A percentile compares a stretch with the other conserved stretches of the same genome.
phyloP scores from a whole-genome alignment of 805 yeast genomes.

The Sugiyamaella boreocaroliniensis region DNA sequence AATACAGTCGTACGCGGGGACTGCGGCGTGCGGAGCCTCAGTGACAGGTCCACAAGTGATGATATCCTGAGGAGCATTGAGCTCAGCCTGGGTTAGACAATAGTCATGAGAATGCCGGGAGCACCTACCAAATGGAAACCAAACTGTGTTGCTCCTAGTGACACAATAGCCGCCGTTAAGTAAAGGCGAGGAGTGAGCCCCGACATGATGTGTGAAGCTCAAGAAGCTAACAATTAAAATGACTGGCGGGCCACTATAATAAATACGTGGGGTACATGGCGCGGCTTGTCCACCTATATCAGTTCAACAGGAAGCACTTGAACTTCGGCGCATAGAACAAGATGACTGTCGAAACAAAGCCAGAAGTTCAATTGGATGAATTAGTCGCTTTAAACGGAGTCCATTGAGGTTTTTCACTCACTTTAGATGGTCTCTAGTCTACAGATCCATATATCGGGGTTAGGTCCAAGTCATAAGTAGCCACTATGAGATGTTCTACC shows the following conservation, averaged over 20 bases:
- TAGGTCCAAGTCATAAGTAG: too few species aligned
- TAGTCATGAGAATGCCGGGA: background rate
- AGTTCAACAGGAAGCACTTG: too few species aligned
- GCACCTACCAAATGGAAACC: conserved; percentile 72
- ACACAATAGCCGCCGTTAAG: conserved; percentile 42
- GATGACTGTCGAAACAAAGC: too few species aligned
- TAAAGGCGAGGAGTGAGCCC: conserved; percentile 6
- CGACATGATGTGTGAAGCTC: background rate
- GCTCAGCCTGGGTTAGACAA: conserved; percentile 48
- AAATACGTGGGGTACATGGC: background rate
- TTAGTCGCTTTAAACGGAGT: too few species aligned
- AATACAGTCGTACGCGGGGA: conserved; percentile 42
- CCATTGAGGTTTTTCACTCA: too few species aligned
- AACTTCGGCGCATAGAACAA: too few species aligned
- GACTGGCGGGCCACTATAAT: background rate
- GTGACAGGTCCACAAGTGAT: conserved; percentile 45
- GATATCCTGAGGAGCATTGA: conserved; percentile 79
- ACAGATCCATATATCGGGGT: too few species aligned
- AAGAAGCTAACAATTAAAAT: background rate
- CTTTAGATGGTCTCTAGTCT: too few species aligned
- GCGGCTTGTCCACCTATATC: too few species aligned
- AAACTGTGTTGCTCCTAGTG: conserved; percentile 77
- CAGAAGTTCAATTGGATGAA: too few species aligned
- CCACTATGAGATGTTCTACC: too few species aligned
- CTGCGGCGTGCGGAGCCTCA: conserved; percentile 11